Base-by-base conservation (phyloP, 192 early-diverging fungal genomes). In the Coemansia sp. region DNA sequence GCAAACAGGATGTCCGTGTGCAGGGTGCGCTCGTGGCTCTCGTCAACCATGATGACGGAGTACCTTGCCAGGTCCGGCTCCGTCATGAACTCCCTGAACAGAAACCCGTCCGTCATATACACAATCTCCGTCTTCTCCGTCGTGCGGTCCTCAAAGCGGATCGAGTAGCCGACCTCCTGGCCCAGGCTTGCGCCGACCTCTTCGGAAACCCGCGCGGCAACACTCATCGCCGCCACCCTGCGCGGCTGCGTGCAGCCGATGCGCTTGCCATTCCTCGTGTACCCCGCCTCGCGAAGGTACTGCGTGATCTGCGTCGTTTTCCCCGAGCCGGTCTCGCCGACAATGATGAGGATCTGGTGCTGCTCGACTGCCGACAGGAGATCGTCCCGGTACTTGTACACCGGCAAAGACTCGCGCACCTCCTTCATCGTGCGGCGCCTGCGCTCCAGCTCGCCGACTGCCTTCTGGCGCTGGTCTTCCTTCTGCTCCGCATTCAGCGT, bases 291-390 rank as follows among this genome's bases (percentile, higher is more conserved):
- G 72, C 90, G 86, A 29, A 99, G 79, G 63, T 99, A 99, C 74
- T 99, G 97, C 15, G 97, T 93, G 28, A 99, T 84, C 72, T 99
- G 96, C n/a, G 95, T 99, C 0, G 96, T 99, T 77, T 99, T 99
- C 18, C 96, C 96, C 4, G 94, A 96, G 7, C 97, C 97, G 3
- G 97, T 99, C 82, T 98, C 94, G 37, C 95, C 97, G 13, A 95
- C 95, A 61, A 99, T 91, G 65, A 99, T 87, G n/a, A 99, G 61
- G 0, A 93, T 90, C 71, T 93, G 96, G 67, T 85, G 87, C 29
- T 93, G 78, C 26, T 94, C 87, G 31, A 99, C 87, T 7, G 95
- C 94, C 0, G 88, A 82, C 51, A 99, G 60, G 12, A 99, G 83
- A 18, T 90, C 63, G n/a, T 95, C 85, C 9, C 94, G 90, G 64